Percentiles rank a stretch among this genome's conserved stretches.
These are phyloP conservation scores for Calycina marina DNA, from an alignment of 2,329 filamentous ascomycete genomes.

Conservation along the genomic window DNA sequence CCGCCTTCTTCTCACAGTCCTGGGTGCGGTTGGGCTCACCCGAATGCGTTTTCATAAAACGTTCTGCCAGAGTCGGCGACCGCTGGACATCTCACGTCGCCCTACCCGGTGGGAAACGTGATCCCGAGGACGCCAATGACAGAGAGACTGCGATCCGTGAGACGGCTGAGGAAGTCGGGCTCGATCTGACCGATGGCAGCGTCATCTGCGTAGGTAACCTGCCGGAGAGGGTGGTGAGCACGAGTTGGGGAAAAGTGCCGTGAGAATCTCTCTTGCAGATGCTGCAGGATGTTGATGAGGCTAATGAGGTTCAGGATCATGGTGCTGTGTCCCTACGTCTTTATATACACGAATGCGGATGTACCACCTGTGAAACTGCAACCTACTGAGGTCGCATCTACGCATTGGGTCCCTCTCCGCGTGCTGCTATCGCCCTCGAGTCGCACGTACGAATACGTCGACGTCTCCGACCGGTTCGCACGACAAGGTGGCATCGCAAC, in stretches of 20 bases:
- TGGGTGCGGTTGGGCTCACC: slow-evolving; percentile 54
- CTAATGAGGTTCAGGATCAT: slow-evolving; percentile 34
- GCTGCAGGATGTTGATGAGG: not conserved
- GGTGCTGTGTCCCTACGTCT: slow-evolving; percentile 56
- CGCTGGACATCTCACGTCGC: slow-evolving; percentile 58
- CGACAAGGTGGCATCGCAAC: slow-evolving; percentile 38
- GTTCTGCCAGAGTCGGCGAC: slow-evolving; percentile 48
- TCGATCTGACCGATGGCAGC: slow-evolving; percentile 36
- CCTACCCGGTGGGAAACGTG: slow-evolving; percentile 47
- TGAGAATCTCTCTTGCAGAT: slow-evolving; percentile 26
- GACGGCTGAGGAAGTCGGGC: slow-evolving; percentile 50
- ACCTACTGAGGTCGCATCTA: slow-evolving; percentile 51
- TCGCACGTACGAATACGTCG: slow-evolving; percentile 47
- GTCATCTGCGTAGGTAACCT: slow-evolving; percentile 42
- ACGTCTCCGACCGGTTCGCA: slow-evolving; percentile 46
- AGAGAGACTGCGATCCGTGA: slow-evolving; percentile 47
- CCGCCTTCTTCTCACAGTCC: slow-evolving; percentile 44
- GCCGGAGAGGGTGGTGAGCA: slow-evolving; percentile 50
- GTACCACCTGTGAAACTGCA: slow-evolving; percentile 46
- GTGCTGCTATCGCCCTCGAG: slow-evolving; percentile 43
- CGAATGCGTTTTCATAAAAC: slow-evolving; percentile 58
- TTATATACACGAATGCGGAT: slow-evolving; percentile 41
- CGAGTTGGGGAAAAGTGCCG: slow-evolving; percentile 50
- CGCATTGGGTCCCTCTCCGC: slow-evolving; percentile 53
- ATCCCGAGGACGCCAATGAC: slow-evolving; percentile 49